Evolutionary conservation across 441 rosid species (phyloP).

Genomic region (Bocquillonia castaneifolia): DNA sequence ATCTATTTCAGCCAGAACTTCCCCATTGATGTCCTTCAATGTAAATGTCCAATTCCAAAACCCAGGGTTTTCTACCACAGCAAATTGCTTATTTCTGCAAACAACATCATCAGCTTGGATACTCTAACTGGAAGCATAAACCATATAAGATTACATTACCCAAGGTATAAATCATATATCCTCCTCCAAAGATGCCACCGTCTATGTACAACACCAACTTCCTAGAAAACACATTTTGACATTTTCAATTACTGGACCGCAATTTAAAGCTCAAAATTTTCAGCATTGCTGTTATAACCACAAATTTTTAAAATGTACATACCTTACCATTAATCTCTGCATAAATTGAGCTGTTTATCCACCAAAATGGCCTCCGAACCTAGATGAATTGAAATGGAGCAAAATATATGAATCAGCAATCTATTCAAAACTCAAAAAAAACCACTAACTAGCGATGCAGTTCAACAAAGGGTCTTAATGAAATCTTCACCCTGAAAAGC

Average conservation of each 20-base stretch:
- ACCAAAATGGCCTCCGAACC: conserved; percentile 98
- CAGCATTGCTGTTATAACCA: not conserved
- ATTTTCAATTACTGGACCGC: conserved; percentile 9
- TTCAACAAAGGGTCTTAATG: conserved; percentile 14
- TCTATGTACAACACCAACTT: conserved; percentile 89
- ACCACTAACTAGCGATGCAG: conserved; percentile 12
- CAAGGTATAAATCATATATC: conserved; percentile 85
- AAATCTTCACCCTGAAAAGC: conserved; percentile 64
- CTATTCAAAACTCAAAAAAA: conserved; percentile 19
- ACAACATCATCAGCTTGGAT: conserved; percentile 11
- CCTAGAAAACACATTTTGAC: conserved; percentile 37
- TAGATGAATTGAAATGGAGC: conserved; percentile 31
- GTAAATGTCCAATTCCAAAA: conserved; percentile 98
- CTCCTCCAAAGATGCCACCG: conserved; percentile 99
- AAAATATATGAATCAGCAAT: conserved; percentile 27
- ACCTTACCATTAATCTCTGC: conserved; percentile 88
- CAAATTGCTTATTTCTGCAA: conserved; percentile 79
- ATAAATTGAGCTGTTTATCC: conserved; percentile 93
- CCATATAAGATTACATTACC: conserved; percentile 43
- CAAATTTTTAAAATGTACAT: conserved; percentile 23
- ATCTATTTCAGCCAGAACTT: conserved; percentile 75
- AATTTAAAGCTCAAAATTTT: conserved; percentile 15
- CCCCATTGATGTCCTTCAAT: conserved; percentile 69
- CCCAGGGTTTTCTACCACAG: conserved; percentile 89
- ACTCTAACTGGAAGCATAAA: not conserved